Evolutionary conservation across 768 basidiomycete species (phyloP), one percentile per base, ranked within the genome.

Genomic region (Suillus clintonianus): DNA sequence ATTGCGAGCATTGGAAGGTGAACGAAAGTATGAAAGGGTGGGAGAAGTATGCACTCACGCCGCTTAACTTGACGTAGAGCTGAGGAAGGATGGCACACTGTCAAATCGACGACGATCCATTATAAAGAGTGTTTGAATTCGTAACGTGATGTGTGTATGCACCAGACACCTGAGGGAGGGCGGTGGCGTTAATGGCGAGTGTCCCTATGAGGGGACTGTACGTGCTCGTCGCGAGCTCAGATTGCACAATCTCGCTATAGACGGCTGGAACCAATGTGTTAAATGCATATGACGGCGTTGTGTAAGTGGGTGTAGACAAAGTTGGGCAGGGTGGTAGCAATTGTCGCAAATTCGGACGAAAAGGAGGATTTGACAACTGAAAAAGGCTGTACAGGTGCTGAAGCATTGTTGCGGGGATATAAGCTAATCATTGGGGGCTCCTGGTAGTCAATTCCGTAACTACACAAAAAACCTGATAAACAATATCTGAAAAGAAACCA

Each of bases 391-490:
- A 80, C 72, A 19, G 73, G 69, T 7, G 77, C 72, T 8, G 83
- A 84, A 34, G 76, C 72, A 68, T 87, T 86, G 41, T 71, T 70
- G 42, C 89, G 78, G 24, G 87, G 76, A 70, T 91, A 94, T 58
- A 94, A 75, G n/a, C 92, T 92, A 62, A 94, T 86, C 76, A 90
- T 80, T 19, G 92, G 92, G 8, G 90, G 80, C 71, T 94, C 92
- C 65, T 88, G 87, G 41, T 76, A 74, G 68, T 89, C 82, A 66
- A 94, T 92, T 7, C 92, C 92, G 64, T 86, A 91, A 71, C 91
- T 93, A 62, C 27, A 39, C 24, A 17, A 32, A 51, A 65, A 22
- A 68, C 63, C 15, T 34, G 8, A 57, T 61, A 36, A 62, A 61
- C 36, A 51, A 36, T 55, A 30, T 43, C 3, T 58, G 37, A n/a